These are phyloP conservation scores for Blastomyces silverae DNA, from an alignment of 2,329 filamentous ascomycete species.

Conservation along the genomic window DNA sequence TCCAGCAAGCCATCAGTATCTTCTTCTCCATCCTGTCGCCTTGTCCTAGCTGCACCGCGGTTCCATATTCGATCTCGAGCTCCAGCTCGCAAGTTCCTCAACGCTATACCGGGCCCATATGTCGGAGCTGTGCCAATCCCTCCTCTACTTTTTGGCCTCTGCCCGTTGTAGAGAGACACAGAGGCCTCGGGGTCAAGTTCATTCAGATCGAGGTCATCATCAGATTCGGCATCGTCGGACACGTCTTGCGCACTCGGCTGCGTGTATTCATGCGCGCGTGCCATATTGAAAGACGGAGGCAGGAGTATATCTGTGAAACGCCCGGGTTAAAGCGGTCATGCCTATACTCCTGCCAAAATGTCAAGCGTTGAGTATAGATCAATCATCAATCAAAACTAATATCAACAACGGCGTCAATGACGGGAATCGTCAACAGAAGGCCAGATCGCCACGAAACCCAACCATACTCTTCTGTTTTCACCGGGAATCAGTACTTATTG, in stretches of 20 bases:
- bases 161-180: constrained; percentile 23
- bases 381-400: constrained; percentile 7
- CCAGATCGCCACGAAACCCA: not conserved
- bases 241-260: constrained; percentile 32
- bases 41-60: constrained; percentile 25
- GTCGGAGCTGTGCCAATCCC: constrained; percentile 20
- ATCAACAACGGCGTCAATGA: not conserved
- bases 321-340: not conserved
- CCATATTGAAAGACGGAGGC: constrained; percentile 26
- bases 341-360: not conserved
- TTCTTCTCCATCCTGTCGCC: constrained; percentile 49
- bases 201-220: constrained; percentile 42
- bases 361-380: not conserved
- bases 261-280: constrained; percentile 34
- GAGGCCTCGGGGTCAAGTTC: constrained; percentile 39
- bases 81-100: constrained; percentile 48
- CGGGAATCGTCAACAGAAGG: not conserved
- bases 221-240: constrained; percentile 28
- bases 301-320: not conserved
- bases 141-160: constrained; percentile 18
- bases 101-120: constrained; percentile 38
- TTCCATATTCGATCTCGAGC: constrained; percentile 39
- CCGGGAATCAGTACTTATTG: not conserved
- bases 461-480: not conserved
- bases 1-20: constrained; percentile 62